Evolutionary conservation across 805 yeast species (phyloP), one percentile per base, ranked within the genome.

Genomic region (Metschnikowia anglica): DNA sequence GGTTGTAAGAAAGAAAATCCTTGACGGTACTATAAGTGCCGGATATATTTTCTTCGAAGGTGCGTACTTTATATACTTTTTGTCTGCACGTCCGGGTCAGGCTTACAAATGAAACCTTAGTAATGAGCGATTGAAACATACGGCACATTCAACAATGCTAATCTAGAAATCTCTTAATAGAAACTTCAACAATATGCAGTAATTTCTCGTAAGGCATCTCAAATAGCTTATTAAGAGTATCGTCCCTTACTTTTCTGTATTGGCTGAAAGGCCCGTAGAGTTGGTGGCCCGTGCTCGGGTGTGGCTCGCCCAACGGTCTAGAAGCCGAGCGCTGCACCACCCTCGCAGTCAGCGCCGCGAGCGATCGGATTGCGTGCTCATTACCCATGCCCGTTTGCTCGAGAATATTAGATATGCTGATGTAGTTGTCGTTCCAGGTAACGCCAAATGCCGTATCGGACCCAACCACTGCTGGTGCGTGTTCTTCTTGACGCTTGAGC

Each of bases 381-480:
- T 20, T 34, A 4, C 13, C 12, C 16, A 23, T 20, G 13, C 48
- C 44, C 2, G 51, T 47, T 27, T 51, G 56, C 26, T 34, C 36
- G 7, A 46, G 20, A n/a, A 53, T 31, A 13, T 37, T 15, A n/a
- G 51, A 35, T 4, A 48, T n/a, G 12, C 42, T 39, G 18, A 51
- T 40, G 29, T 51, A 46, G 3, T 29, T 20, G 13, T 48, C 52
- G 29, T 51, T 21, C 39, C 37, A 44, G 2, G 29, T 31, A 16
- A 51, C 56, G 12, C 56, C 56, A 24, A 44, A 52, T 2, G 48
- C 54, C 11, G 47, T 46, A 2, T 49, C 48, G 5, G 32, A 17
- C 9, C 36, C 52, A n/a, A 33, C 30, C 3, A 51, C 34, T 2
- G 36, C 16, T 17, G 37, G 44, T 8, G 23, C 17, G 5, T 12